Percentiles rank a stretch among this genome's conserved stretches.
Evolutionary conservation across 208 protist genomes (phyloP).

Genomic region (Novymonas esmeraldas): DNA sequence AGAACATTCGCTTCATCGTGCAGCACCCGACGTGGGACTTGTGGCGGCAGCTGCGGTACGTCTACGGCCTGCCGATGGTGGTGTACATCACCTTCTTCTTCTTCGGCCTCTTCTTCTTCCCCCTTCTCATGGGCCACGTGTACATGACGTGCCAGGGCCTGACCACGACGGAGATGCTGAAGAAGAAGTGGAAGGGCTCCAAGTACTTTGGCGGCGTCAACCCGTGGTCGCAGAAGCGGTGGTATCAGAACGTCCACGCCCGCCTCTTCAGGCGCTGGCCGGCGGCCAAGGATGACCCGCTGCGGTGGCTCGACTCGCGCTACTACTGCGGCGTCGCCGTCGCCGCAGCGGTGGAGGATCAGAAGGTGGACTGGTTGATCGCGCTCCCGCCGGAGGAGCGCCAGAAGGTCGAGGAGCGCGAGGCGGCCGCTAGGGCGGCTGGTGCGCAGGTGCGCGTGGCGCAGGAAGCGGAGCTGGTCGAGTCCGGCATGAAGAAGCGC

Average conservation of each 20-base stretch:
- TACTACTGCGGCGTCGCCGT: slow-evolving; percentile 58
- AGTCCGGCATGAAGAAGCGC: slow-evolving; percentile 14
- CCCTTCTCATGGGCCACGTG: slow-evolving; percentile 36
- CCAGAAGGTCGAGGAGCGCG: slow-evolving; percentile 26
- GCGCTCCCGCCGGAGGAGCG: slow-evolving; percentile 36
- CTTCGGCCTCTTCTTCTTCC: slow-evolving; percentile 47
- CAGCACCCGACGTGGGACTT: slow-evolving; percentile 24
- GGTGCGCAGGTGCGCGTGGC: slow-evolving; percentile 18
- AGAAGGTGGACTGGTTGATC: slow-evolving; percentile 46
- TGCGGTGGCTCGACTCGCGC: slow-evolving; percentile 34
- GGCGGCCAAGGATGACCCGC: slow-evolving; percentile 9
- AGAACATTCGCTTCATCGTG: slow-evolving; percentile 32
- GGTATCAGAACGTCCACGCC: slow-evolving; percentile 27
- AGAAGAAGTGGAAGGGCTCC: slow-evolving; percentile 29
- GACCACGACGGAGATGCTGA: slow-evolving; percentile 50
- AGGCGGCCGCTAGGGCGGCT: slow-evolving; percentile 16
- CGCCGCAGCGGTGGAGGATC: slow-evolving; percentile 41
- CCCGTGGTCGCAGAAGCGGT: slow-evolving; percentile 47
- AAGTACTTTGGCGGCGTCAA: slow-evolving; percentile 50
- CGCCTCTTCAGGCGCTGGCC: slow-evolving; percentile 27
- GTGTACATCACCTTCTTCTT: slow-evolving; percentile 41
- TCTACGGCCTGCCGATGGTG: slow-evolving; percentile 40
- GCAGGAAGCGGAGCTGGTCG: slow-evolving; percentile 19
- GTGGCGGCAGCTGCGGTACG: slow-evolving; percentile 14
- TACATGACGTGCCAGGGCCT: slow-evolving; percentile 44